Evolutionary conservation across 441 rosid species (phyloP).

Genomic region (Aquilaria agallochum): DNA sequence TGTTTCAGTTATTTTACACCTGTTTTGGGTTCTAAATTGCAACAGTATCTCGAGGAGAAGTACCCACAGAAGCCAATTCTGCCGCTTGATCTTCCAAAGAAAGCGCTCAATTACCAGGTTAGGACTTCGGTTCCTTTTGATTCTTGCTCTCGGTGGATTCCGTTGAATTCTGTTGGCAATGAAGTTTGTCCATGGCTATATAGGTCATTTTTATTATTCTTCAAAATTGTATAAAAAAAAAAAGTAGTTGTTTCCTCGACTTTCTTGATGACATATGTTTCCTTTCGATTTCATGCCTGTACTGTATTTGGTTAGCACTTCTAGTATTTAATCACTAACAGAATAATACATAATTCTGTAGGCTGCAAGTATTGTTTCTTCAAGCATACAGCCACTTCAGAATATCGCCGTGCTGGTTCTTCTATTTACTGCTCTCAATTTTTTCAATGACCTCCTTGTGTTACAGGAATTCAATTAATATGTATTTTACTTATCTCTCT

Average conservation of each 20-base stretch:
- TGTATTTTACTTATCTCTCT: neutral
- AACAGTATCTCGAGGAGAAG: conserved; percentile 80
- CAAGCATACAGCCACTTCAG: conserved; percentile 82
- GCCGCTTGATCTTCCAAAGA: conserved; percentile 56
- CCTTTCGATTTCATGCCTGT: neutral
- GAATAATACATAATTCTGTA: conserved; percentile 14
- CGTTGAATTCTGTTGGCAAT: neutral
- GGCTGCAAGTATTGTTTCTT: conserved; percentile 68
- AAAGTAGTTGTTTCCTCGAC: neutral
- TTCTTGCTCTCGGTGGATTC: neutral
- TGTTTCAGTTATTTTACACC: no score
- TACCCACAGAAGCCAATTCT: conserved; percentile 65
- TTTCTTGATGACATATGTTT: neutral
- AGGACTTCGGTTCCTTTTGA: neutral
- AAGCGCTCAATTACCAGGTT: conserved; percentile 73
- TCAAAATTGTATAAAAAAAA: no score
- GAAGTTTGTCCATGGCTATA: neutral
- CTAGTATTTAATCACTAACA: neutral
- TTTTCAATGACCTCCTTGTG: neutral
- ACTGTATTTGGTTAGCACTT: neutral
- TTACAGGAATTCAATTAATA: neutral
- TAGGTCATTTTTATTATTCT: neutral
- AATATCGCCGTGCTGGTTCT: conserved; percentile 49
- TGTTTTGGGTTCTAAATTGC: neutral
- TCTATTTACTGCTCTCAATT: conserved; percentile 5